Evolutionary conservation across 805 yeast genomes (phyloP), one percentile per base, ranked within the genome.

Genomic region (Sugiyamaella marilandica): DNA sequence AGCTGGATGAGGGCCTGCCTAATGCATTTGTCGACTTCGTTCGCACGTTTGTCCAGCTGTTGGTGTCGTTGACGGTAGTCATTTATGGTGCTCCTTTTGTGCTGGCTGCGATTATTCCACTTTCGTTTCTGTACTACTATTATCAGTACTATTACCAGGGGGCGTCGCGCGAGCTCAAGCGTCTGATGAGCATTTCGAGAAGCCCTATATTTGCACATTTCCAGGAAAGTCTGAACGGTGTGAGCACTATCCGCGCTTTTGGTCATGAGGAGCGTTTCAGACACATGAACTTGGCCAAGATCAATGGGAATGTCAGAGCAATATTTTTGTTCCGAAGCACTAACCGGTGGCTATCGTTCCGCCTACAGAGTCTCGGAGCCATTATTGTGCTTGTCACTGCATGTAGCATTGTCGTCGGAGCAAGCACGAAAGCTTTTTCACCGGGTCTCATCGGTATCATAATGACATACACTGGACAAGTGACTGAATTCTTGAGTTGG

Each of bases 391-490:
- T 89, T 53, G 83, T 85, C 34, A 82, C 96, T 7, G 84, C 95
- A 8, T 82, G 88, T 8, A 76, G 88, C 60, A 77, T 92, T 43
- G 83, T 87, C 41, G 65, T 82, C 55, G 51, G 58, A n/a, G 77
- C 87, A 21, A 73, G 86, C 57, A 73, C 66, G 56, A 71, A 76
- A 26, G 87, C 88, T 14, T 50, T 57, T 10, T 70, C 72, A 37
- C 87, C 95, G 16, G 97, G 97, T 68, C 74, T 87, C 70, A 88
- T 88, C 60, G 98, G 97, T 73, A 78, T 91, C 58, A 84, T 94
- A 18, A 85, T 91, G 57, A 85, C 92, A 45, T 90, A 90, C 68
- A 85, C 96, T 1, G 72, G 87, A 56, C 94, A 88, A 65, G 79
- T 89, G 44, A 91, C 97, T 0, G 90, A 87, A 66, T 77, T 92